A percentile compares a stretch with the other conserved stretches of the same genome.
These are phyloP conservation scores for Debaryomycetaceae sp. DNA, from an alignment of 1,139 yeast species.

Conservation along the genomic window DNA sequence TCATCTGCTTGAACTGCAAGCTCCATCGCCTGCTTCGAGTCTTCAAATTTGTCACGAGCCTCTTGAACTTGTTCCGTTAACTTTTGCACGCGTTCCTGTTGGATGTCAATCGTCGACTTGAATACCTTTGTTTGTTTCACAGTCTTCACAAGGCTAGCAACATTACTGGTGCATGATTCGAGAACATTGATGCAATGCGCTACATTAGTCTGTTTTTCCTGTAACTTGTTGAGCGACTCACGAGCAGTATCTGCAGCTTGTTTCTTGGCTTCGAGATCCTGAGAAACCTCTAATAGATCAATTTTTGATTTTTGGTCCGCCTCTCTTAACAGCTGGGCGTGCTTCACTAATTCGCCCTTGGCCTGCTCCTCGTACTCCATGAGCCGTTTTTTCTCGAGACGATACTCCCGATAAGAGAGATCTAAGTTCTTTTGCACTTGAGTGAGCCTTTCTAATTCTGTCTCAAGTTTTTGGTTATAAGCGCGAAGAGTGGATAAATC, in stretches of 20 bases:
- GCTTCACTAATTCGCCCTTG: not conserved
- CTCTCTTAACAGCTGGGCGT: not conserved
- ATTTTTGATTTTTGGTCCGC: not conserved
- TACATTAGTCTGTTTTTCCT: too few relatives aligned
- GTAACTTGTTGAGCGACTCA: too few relatives aligned
- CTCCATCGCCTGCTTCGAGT: slow-evolving; percentile 40
- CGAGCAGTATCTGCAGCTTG: too few relatives aligned
- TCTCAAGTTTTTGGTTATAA: too few relatives aligned
- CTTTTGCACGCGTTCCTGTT: slow-evolving; percentile 35
- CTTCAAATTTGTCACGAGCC: slow-evolving; percentile 40
- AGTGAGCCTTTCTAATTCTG: not conserved
- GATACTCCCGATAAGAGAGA: not conserved
- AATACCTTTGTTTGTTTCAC: too few relatives aligned
- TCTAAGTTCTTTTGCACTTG: not conserved
- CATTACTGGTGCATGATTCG: too few relatives aligned
- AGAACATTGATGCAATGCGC: too few relatives aligned
- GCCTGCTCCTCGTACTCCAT: not conserved
- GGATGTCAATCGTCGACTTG: too few relatives aligned
- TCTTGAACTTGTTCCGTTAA: slow-evolving; percentile 40
- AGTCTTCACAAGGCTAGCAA: too few relatives aligned
- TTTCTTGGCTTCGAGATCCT: too few relatives aligned
- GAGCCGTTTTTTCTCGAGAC: not conserved
- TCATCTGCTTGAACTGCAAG: slow-evolving; percentile 38
- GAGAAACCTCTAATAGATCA: too few relatives aligned
- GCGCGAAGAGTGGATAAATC: too few relatives aligned